Base-by-base conservation (phyloP, 2,329 filamentous ascomycete genomes). In the Botrytis deweyae region DNA sequence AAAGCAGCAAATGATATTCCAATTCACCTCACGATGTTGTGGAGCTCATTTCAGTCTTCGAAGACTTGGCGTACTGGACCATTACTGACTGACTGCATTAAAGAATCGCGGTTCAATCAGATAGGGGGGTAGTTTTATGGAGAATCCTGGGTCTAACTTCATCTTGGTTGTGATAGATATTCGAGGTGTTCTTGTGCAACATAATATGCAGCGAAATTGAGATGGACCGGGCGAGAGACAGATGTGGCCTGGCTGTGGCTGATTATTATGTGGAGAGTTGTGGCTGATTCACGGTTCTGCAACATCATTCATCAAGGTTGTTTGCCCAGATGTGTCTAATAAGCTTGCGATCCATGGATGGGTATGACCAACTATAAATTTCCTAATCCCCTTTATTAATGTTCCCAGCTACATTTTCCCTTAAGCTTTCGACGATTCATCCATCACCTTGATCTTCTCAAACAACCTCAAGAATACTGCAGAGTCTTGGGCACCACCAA, bases 401-500 rank as follows among this genome's bases (percentile, higher is more conserved):
- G 1, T 16, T 42, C 55, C 20, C 3, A 68, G 16, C n/a, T 20
- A 42, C 2, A 68, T 68, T 4, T 38, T 25, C 29, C 4, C n/a
- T 33, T 33, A 79, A 73, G 72, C 77, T 70, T 76, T 77, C 46
- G 75, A 70, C 12, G 63, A 69, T 38, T 74, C 72, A 63, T 81
- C 79, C 80, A 78, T 75, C 78, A 80, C 76, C 78, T 80, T 80
- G 59, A 89, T 86, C 78, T 86, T 84, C 75, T 89, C 84, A 81
- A 95, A 92, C 66, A 91, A 83, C 78, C 89, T 85, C 75, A 93
- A 81, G 79, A 95, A 95, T 2, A 86, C 87, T 64, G 86, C 84
- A 3, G 90, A 86, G 74, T 94, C 92, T 83, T 94, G 90, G 1
- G 92, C 93, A 1, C 93, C 93, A 42, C 89, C 87, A 44, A 95